Conservation (phyloP, 352 stramenopile genomes). For the Phytophthora syringae region DNA sequence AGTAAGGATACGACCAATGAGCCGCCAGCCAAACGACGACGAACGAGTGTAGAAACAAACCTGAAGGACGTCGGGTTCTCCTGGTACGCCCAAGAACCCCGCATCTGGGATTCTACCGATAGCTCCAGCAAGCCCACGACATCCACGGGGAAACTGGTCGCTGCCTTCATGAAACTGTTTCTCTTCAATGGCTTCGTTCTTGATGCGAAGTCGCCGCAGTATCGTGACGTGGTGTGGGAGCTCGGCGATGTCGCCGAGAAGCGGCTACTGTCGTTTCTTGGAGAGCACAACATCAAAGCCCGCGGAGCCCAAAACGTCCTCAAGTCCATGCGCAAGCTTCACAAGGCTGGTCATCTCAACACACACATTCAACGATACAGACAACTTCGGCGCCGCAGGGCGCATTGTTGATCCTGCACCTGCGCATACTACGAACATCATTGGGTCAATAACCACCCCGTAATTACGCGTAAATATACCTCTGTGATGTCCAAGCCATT, state of each 20-base stretch:
- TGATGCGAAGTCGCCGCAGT: background rate
- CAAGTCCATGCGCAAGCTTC: slow-evolving; percentile 16
- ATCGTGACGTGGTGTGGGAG: background rate
- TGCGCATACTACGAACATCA: background rate
- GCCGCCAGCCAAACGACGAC: no score
- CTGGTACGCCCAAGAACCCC: slow-evolving; percentile 11
- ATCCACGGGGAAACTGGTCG: slow-evolving; percentile 2
- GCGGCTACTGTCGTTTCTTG: slow-evolving; percentile 2
- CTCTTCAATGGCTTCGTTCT: background rate
- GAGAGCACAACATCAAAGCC: background rate
- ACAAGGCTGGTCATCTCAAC: slow-evolving; percentile 7
- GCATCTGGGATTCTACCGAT: slow-evolving; percentile 5
- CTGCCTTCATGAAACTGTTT: slow-evolving; percentile 2
- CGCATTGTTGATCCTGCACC: background rate
- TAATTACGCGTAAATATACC: background rate
- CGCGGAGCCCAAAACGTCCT: slow-evolving; percentile 11
- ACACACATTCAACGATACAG: background rate
- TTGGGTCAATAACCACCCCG: background rate
- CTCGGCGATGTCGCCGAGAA: background rate
- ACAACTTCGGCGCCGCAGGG: background rate
- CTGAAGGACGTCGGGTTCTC: slow-evolving; percentile 1
- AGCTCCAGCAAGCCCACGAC: slow-evolving; percentile 1
- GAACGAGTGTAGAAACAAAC: background rate
- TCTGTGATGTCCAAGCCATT: background rate
- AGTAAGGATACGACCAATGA: background rate